phyloP scores from a whole-genome alignment of 1,139 yeast genomes.

The Nakaseomyces nivariensis region DNA sequence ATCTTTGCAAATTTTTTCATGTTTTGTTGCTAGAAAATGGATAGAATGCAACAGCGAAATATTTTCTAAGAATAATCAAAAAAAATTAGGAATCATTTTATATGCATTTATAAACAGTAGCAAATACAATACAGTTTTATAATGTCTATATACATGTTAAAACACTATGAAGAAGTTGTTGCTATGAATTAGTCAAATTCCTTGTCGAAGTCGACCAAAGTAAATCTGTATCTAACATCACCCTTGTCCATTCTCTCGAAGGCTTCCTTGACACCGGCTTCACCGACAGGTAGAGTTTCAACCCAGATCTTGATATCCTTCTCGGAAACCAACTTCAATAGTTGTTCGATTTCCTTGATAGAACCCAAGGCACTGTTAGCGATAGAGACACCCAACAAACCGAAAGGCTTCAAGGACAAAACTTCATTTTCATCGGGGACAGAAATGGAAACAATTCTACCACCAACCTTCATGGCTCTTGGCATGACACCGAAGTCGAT shows the following conservation, averaged over 20 bases:
- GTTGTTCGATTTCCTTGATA: constrained; percentile 43
- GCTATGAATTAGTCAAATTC: constrained; percentile 7
- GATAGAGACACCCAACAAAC: constrained; percentile 37
- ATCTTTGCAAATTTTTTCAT: neutral
- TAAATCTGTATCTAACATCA: constrained; percentile 55
- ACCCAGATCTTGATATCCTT: constrained; percentile 48
- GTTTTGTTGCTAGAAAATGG: neutral
- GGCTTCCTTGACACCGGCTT: constrained; percentile 40
- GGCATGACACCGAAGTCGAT: constrained; percentile 32
- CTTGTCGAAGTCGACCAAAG: constrained; percentile 35
- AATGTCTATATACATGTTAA: too few relatives aligned
- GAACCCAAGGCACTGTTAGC: constrained; percentile 43
- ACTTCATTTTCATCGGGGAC: constrained; percentile 37
- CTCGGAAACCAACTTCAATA: constrained; percentile 44
- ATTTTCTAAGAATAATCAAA: too few relatives aligned
- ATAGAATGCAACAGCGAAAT: too few relatives aligned
- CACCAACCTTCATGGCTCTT: constrained; percentile 34
- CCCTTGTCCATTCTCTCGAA: constrained; percentile 41
- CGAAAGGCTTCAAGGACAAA: constrained; percentile 34
- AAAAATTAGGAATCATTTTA: too few relatives aligned
- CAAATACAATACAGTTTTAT: too few relatives aligned
- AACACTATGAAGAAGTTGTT: too few relatives aligned
- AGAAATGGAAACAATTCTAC: constrained; percentile 45
- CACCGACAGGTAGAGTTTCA: constrained; percentile 44
- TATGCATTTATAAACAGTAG: too few relatives aligned